phyloP scores from a whole-genome alignment of 176 grass and related monocot species.

The Avena eriantha region DNA sequence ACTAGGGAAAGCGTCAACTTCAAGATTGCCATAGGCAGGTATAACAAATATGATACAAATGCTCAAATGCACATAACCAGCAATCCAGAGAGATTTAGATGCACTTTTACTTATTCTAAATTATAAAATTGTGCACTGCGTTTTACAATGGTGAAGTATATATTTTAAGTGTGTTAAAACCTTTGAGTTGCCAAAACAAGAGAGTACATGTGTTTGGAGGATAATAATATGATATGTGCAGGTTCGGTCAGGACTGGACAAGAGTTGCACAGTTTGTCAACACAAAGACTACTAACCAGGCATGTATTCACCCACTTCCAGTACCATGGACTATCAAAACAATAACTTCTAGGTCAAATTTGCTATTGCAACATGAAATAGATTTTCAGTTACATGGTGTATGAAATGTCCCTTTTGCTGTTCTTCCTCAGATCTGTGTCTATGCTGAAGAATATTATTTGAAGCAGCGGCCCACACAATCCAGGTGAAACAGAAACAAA shows the following conservation, averaged over 20 bases:
- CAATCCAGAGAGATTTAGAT: neutral
- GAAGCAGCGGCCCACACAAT: neutral
- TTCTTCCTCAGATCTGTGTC: constrained; percentile 27
- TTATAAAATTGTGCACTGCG: neutral
- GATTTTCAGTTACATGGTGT: neutral
- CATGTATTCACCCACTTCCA: neutral
- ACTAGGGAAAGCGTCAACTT: constrained; percentile 46
- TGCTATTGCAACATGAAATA: neutral
- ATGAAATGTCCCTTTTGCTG: neutral
- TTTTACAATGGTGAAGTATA: neutral
- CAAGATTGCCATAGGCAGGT: constrained; percentile 38
- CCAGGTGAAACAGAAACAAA: neutral
- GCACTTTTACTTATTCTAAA: neutral
- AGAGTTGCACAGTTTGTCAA: constrained; percentile 36
- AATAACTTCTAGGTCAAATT: neutral
- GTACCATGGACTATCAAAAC: neutral
- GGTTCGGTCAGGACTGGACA: constrained; percentile 42
- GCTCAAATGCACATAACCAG: neutral
- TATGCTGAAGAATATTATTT: constrained; percentile 34
- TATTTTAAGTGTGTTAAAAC: neutral
- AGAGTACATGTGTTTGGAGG: neutral
- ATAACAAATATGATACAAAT: neutral
- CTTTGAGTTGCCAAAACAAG: neutral
- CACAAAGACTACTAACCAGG: constrained; percentile 39
- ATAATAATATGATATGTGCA: constrained; percentile 6